Base-by-base conservation (phyloP, 148 eudicot genomes). In the Chenopodium album region DNA sequence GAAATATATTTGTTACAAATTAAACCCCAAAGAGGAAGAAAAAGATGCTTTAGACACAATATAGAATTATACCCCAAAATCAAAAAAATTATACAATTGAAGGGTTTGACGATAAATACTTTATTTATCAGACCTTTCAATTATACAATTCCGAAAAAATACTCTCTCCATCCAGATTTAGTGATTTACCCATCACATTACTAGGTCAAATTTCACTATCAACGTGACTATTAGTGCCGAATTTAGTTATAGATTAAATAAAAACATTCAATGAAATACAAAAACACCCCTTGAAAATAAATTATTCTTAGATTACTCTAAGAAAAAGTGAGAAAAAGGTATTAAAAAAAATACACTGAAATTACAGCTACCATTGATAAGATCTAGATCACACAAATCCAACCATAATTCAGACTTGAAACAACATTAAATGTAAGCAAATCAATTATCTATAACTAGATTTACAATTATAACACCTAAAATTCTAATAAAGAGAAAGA, bases 321-420 rank as follows among this genome's bases (percentile, higher is more conserved):
- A 10, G 22, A 20, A 22, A 41, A 41, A 41, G 44, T 5, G 7
- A 41, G 44, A 6, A 41, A 41, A 41, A 34, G 41, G 41, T 34
- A 34, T 4, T 3, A 6, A 41, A 67, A 31, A 41, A 70, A 70
- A 32, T 11, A 72, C 75, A 72, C 28, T 48, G 7, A 46, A 73
- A 7, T 26, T n/a, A 28, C 62, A 71, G 37, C 63, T 12, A 70
- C 64, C 46, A 71, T 69, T 68, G 7, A 59, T 71, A 71, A 82
- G 84, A 82, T 82, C 84, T 77, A 82, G 84, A 82, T 82, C 84
- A 82, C 59, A 76, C 76, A 77, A 26, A 75, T 32, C 67, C 46
- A 73, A 23, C 59, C 52, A 73, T 14, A 7, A 19, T 63, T n/a
- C 3, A 71, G 19, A 44, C 9, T 19, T 19, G 19, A 9, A 26